Percentiles rank a stretch among this genome's conserved stretches.
phyloP scores from a whole-genome alignment of 495 filamentous ascomycete genomes.

The Tirmania nivea region DNA sequence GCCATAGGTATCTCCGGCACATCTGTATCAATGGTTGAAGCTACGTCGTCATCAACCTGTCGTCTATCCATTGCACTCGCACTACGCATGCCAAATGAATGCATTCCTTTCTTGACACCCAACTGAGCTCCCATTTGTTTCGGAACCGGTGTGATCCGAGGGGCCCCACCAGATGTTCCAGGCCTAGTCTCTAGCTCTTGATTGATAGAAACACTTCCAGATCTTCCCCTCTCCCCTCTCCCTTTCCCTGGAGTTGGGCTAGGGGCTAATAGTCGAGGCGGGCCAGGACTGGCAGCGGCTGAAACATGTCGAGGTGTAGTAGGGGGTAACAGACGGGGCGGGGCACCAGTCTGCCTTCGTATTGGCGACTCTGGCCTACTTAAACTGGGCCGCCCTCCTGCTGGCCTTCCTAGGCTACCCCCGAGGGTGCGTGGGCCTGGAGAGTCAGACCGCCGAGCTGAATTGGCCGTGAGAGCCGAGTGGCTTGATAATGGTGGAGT shows the following conservation, averaged over 20 bases:
- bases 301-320: conserved; percentile 21
- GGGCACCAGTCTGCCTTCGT: conserved; percentile 20
- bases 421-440: too few relatives aligned
- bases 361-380: conserved; percentile 51
- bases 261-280: conserved; percentile 21
- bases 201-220: conserved; percentile 2
- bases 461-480: not conserved
- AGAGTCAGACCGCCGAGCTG: too few relatives aligned
- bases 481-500: conserved; percentile 27
- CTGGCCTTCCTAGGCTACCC: too few relatives aligned
- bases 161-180: conserved; percentile 7
- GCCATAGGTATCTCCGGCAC: not conserved
- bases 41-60: not conserved
- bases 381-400: not conserved
- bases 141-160: conserved; percentile 11
- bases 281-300: conserved; percentile 11
- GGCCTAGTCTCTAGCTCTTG: conserved; percentile 7
- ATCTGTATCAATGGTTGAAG: not conserved
- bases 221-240: conserved; percentile 28
- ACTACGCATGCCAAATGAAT: not conserved
- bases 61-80: conserved; percentile 17
- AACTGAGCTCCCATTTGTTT: conserved; percentile 8
- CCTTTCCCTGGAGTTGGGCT: conserved; percentile 48
- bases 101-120: conserved; percentile 18
- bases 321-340: conserved; percentile 12